Evolutionary conservation across 768 basidiomycete species (phyloP).

Genomic region (Rhodotorula kratochvilovae): DNA sequence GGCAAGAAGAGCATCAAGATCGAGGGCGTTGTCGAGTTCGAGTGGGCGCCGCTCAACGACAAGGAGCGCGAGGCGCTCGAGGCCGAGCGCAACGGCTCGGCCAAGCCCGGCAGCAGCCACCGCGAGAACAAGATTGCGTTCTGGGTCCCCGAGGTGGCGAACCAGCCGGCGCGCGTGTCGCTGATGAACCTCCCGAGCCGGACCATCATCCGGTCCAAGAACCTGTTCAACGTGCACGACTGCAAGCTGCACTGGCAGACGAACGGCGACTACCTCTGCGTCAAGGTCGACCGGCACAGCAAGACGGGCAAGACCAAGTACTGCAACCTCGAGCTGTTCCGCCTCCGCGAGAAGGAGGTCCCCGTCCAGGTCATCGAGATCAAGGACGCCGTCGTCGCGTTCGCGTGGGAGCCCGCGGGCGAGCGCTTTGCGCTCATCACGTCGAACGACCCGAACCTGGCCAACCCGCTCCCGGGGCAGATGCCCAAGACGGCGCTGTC

Average conservation of each 20-base stretch:
- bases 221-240: constrained; percentile 95
- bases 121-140: constrained; percentile 91
- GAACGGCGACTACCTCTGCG: constrained; percentile 94
- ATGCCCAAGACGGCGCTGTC: constrained; percentile 94
- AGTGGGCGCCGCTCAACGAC: constrained; percentile 93
- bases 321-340: constrained; percentile 96
- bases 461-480: constrained; percentile 75
- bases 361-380: constrained; percentile 96
- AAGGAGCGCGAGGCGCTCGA: constrained; percentile 56
- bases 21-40: constrained; percentile 94
- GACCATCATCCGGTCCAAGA: constrained; percentile 80
- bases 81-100: constrained; percentile 40
- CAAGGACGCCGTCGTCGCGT: constrained; percentile 92
- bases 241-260: constrained; percentile 99
- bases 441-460: constrained; percentile 87
- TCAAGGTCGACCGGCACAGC: constrained; percentile 97
- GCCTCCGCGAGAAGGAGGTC: constrained; percentile 92
- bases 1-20: constrained; percentile 97
- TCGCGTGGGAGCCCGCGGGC: constrained; percentile 98
- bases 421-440: constrained; percentile 94
- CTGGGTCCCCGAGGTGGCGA: constrained; percentile 94
- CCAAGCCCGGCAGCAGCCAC: constrained; percentile 42
- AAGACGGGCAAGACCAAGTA: constrained; percentile 98
- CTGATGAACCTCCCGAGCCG: constrained; percentile 83
- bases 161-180: constrained; percentile 96